phyloP scores from a whole-genome alignment of 2,329 filamentous ascomycete species.

The Colletotrichum lupini region DNA sequence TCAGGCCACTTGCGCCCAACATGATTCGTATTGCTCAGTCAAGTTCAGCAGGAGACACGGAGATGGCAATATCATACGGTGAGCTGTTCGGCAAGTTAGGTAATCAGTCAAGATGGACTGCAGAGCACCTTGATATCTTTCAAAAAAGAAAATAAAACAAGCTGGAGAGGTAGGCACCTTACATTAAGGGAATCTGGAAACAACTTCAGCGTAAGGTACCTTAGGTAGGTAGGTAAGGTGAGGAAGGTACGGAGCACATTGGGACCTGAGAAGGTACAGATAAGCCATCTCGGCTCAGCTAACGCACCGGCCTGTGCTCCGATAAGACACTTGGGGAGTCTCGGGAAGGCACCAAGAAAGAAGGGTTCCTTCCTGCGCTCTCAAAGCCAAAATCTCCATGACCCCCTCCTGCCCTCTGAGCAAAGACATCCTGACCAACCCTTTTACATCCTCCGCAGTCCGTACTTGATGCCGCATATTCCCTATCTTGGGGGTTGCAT shows the following conservation, averaged over 20 bases:
- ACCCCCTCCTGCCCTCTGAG: not conserved
- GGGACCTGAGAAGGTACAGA: not conserved
- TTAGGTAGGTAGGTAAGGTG: too few species aligned
- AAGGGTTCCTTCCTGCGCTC: not conserved
- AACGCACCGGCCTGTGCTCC: not conserved
- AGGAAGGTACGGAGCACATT: too few species aligned
- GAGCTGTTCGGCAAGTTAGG: not conserved
- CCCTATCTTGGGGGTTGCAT: not conserved
- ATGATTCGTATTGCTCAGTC: not conserved
- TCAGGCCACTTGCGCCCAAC: not conserved
- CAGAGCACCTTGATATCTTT: too few species aligned
- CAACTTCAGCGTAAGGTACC: too few species aligned
- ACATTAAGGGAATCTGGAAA: too few species aligned
- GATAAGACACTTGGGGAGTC: not conserved
- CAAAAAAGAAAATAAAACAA: too few species aligned
- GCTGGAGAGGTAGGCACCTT: too few species aligned
- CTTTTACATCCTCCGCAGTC: not conserved
- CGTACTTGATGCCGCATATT: not conserved
- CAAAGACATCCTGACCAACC: not conserved
- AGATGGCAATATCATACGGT: not conserved
- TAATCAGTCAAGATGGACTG: not conserved
- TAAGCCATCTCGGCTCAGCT: not conserved
- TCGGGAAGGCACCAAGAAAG: not conserved
- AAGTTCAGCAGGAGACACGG: not conserved
- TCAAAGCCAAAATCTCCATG: not conserved